phyloP scores from a whole-genome alignment of 805 yeast species.

The Lachancea sp. region DNA sequence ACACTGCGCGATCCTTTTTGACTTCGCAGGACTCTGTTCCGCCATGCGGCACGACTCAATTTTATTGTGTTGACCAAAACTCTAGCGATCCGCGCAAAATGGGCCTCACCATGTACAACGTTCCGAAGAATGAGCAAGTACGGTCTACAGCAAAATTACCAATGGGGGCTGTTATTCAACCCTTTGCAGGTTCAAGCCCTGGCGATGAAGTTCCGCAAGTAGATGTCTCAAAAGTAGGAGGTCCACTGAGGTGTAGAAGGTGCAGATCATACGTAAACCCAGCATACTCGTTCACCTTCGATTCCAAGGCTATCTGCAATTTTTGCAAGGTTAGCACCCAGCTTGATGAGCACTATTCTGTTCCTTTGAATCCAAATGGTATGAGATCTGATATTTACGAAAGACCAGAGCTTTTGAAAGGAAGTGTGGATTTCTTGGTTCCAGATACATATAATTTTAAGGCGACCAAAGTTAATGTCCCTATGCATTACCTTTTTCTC shows the following conservation, averaged over 20 bases:
- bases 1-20: conserved; percentile 43
- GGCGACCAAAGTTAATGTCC: conserved; percentile 36
- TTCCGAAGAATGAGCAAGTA: conserved; percentile 69
- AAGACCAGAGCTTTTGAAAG: conserved; percentile 71
- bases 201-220: conserved; percentile 57
- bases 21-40: conserved; percentile 77
- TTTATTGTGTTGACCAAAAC: conserved; percentile 71
- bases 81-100: conserved; percentile 74
- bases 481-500: conserved; percentile 64
- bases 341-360: conserved; percentile 59
- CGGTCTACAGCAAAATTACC: conserved; percentile 71
- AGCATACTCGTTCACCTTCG: conserved; percentile 56
- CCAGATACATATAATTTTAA: conserved; percentile 63
- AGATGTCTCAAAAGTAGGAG: conserved; percentile 36
- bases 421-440: conserved; percentile 80
- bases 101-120: conserved; percentile 71
- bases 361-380: conserved; percentile 55
- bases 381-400: conserved; percentile 51
- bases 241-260: conserved; percentile 85
- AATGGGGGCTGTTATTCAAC: conserved; percentile 71
- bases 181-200: conserved; percentile 61
- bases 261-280: conserved; percentile 91
- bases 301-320: conserved; percentile 70
- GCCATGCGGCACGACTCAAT: conserved; percentile 74
- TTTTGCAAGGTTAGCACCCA: conserved; percentile 73